Base-by-base conservation (phyloP, 2,329 filamentous ascomycete genomes). In the Xylaria sp. region DNA sequence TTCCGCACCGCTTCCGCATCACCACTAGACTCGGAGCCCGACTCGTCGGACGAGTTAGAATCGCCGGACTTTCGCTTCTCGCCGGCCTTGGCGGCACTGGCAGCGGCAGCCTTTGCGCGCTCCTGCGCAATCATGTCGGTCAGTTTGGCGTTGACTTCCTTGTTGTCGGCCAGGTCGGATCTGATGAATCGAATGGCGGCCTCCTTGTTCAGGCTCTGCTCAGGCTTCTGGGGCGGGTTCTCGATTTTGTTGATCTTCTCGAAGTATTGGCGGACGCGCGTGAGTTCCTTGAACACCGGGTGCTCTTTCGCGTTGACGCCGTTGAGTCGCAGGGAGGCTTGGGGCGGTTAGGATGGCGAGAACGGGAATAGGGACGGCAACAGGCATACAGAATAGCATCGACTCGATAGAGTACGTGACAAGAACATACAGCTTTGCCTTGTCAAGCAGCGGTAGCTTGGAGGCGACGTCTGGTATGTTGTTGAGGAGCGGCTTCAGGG, bases 351-450 rank as follows among this genome's bases (percentile, higher is more conserved):
- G 53, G 22, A 51, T 49, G 44, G 29, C 46, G 19, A 29, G 2
- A 17, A n/a, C 8, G 11, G 13, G 16, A 2, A 9, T 19, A 16
- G 11, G 17, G 9, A 13, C 8, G n/a, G 38, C 39, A 24, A 39
- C 16, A 18, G 39, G 9, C 84, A 59, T 74, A 92, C 90, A 89
- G 73, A 96, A 97, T 7, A 99, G 76, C 8, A 96, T 77, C 0
- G 92, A 95, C 68, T 97, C 93, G 59, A 99, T 87, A 0, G 92
- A 84, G 71, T 97, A 99, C 17, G 91, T 89, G 47, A 88, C 81
- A 18, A 96, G 79, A n/a, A 94, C 87, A 69, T 95, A 91, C 55
- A 97, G 85, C 75, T 97, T 97, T 7, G 94, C 92, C 76, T 91
- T 92, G 77, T 97, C 93, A 56, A 99, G 81, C n/a, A 97, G 80